Base-by-base conservation (phyloP, 139 green algal species). In the Dunaliella primolecta region DNA sequence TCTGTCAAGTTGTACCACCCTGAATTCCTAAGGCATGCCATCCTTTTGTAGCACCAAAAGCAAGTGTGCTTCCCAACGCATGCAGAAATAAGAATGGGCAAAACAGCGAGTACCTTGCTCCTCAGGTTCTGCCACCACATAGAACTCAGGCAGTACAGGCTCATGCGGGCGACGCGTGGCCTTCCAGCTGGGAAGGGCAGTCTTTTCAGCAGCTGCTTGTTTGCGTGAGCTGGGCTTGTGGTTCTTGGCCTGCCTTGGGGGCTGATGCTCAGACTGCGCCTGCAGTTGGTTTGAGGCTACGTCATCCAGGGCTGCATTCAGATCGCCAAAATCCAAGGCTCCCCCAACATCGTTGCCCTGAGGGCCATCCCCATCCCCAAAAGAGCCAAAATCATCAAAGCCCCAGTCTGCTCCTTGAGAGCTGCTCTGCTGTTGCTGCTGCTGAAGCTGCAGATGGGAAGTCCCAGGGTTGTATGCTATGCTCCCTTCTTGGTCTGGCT, bases 61-160 rank as follows among this genome's bases (percentile, higher is more conserved):
- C n/a, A n/a, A n/a, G n/a, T n/a, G n/a, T n/a, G n/a, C n/a, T n/a
- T n/a, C n/a, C n/a, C n/a, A n/a, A n/a, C n/a, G n/a, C n/a, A n/a
- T n/a, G n/a, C n/a, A n/a, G n/a, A n/a, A n/a, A n/a, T n/a, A n/a
- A n/a, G n/a, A n/a, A n/a, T n/a, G n/a, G n/a, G n/a, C n/a, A n/a
- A n/a, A n/a, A n/a, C n/a, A n/a, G n/a, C n/a, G n/a, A n/a, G n/a
- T 56, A 87, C 83, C 87, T 86, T 46, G 46, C 7, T 87, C 87
- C 46, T 92, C 89, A 56, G 76, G 64, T 46, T 87, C 81, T n/a
- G 89, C 87, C 23, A 83, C 81, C 3, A 95, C 46, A 74, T 94
- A 91, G 70, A 93, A 95, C 64, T 91, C 90, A 2, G 93, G 92
- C 70, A 95, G 83, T 33, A 75, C 33, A 23, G 33, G 77, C 23